Base-by-base conservation (phyloP, 345 rosid species). In the Sonneratia alba region DNA sequence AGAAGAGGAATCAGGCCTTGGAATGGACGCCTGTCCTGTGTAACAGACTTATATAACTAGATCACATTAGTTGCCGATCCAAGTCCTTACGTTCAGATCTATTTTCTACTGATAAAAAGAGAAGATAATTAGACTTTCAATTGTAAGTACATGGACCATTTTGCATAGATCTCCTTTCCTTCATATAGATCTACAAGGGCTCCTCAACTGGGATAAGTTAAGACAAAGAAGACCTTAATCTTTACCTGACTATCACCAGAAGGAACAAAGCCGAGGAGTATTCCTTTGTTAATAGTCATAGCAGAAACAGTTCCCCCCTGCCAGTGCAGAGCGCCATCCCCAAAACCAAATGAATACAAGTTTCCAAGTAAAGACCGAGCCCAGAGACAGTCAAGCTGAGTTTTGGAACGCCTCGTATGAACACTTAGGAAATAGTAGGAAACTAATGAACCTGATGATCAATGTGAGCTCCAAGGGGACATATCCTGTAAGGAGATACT, bases 381-480 rank as follows among this genome's bases (percentile, higher is more conserved):
- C 51, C 14, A 13, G 3, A 13, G 51, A 13, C 24, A 37, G 56
- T 57, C 47, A 7, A 57, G 49, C 27, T 6, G 0, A 37, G 56
- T 0, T 18, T 37, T 32, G 6, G 63, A 57, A 57, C 37, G 43
- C 38, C 36, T 34, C 42, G 0, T 32, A 14, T 13, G 66, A 66
- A 36, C 22, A 42, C 18, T 22, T 16, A 21, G 27, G 21, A 24
- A 53, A 38, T 19, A 3, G 36, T 32, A 7, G 22, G 12, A 61
- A 70, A 36, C 1, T 68, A 72, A 74, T 74, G 14, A 49, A 90
- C 98, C 95, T 94, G 99, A 74, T 90, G 99, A 85, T 94, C 99
- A 70, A 90, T 88, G 77, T 87, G 97, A 80, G 99, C 99, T 71
- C 97, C 99, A 77, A 94, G 75, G 42, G 99, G 97, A 84, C 97